Conservation (phyloP, 2,329 filamentous ascomycete species). For the Juglanconis oblonga region DNA sequence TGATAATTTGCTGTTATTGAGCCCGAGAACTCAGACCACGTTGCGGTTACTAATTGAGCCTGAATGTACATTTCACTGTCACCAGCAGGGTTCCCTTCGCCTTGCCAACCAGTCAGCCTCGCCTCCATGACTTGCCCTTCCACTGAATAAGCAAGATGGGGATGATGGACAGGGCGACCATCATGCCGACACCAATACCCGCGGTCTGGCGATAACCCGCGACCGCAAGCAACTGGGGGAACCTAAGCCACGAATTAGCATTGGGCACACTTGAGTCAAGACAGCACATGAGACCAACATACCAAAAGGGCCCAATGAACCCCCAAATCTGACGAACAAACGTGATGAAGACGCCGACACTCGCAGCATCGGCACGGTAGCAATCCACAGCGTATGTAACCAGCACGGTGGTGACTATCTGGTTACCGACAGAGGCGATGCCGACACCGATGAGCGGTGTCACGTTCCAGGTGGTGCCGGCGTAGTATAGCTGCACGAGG, state of each 20-base stretch:
- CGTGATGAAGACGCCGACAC: conserved; percentile 57
- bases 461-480: conserved; percentile 48
- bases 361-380: conserved; percentile 48
- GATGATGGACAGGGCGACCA: conserved; percentile 24
- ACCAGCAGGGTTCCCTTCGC: neutral
- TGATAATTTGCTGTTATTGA: no score
- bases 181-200: conserved; percentile 34
- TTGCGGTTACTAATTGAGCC: no score
- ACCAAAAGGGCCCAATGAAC: conserved; percentile 42
- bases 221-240: conserved; percentile 36
- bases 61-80: no score
- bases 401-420: conserved; percentile 58
- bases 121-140: conserved; percentile 17
- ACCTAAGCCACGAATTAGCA: conserved; percentile 22
- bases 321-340: conserved; percentile 53
- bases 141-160: conserved; percentile 20
- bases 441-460: conserved; percentile 54
- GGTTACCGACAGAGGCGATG: conserved; percentile 47
- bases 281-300: neutral
- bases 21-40: no score
- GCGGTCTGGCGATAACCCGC: conserved; percentile 31
- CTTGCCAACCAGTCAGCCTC: neutral
- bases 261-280: neutral
- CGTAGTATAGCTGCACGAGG: conserved; percentile 46
- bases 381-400: conserved; percentile 61